Conservation (phyloP, 495 filamentous ascomycete species). For the Pseudotulostoma volvatum region DNA sequence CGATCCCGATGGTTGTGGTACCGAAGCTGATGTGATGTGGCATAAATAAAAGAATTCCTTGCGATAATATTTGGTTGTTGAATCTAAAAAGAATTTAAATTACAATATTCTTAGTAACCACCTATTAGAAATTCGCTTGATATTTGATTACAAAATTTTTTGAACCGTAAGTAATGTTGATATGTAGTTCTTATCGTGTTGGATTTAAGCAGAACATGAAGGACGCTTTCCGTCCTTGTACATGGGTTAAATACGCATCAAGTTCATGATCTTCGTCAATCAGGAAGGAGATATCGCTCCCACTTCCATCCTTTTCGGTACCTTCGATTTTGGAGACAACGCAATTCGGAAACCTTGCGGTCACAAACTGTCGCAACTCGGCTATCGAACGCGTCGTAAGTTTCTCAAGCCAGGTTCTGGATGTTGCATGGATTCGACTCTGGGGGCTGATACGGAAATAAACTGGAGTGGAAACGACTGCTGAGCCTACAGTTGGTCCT, state of each 20-base stretch:
- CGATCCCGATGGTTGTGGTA: too few species aligned
- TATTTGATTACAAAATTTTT: too few species aligned
- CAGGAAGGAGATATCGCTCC: slow-evolving; percentile 37
- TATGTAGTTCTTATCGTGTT: slow-evolving; percentile 7
- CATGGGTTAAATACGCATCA: slow-evolving; percentile 48
- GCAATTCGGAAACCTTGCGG: slow-evolving; percentile 37
- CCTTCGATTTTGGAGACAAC: slow-evolving; percentile 46
- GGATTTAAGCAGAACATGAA: slow-evolving; percentile 38
- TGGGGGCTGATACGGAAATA: slow-evolving; percentile 48
- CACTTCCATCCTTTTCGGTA: slow-evolving; percentile 40
- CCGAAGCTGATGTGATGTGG: too few species aligned
- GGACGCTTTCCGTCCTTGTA: slow-evolving; percentile 44
- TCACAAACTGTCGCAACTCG: slow-evolving; percentile 38
- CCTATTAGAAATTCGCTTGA: too few species aligned
- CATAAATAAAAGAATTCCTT: too few species aligned
- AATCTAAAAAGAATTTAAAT: too few species aligned
- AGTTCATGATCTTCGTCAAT: slow-evolving; percentile 58
- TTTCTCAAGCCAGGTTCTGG: slow-evolving; percentile 46
- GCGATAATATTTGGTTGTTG: too few species aligned
- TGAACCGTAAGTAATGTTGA: too few species aligned
- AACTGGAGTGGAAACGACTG: slow-evolving; percentile 30
- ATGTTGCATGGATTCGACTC: slow-evolving; percentile 28
- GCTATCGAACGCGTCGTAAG: slow-evolving; percentile 36
- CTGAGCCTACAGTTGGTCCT: slow-evolving; percentile 18
- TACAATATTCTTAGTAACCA: too few species aligned